Base-by-base conservation (phyloP, 2,329 filamentous ascomycete genomes). In the Fusarium devonianum region DNA sequence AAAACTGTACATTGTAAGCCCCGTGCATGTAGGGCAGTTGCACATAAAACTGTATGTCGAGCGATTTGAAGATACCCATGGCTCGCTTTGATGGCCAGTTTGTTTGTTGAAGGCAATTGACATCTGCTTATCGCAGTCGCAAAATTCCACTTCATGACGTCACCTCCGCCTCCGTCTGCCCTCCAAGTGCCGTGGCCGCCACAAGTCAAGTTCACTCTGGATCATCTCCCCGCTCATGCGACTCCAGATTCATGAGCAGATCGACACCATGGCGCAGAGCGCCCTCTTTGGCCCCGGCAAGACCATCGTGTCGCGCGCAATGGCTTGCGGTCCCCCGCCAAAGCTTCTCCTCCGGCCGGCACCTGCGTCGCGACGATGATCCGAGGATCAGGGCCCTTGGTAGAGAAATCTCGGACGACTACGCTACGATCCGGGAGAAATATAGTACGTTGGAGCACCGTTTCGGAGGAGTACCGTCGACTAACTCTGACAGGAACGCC, bases 381-480 rank as follows among this genome's bases (percentile, higher is more conserved):
- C 72, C 76, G 7, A 68, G 76, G 32, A 58, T 78, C 18, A 67
- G 64, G 8, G 69, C 73, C n/a, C 48, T 77, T 4, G 76, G 72
- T 1, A 70, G 67, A 37, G 57, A 73, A 49, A 78, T 80, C 38
- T 68, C 69, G 26, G 72, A 80, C 44, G 78, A 80, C 16, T 80
- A 76, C 62, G 77, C 78, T 14, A 53, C 62, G 10, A 68, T 80
- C 26, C 72, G 70, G 35, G 73, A 78, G 7, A 67, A 69, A 35
- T 80, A 80, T 54, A 72, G 77, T 79, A 66, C 25, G 60, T 41
- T 12, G n/a, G 26, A 40, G 13, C 25, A 25, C 22, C 21, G 12
- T 28, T 17, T 29, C 17, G 5, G 17, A 26, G 12, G 9, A 30
- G 40, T 28, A 45, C 41, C 12, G 28, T 58, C 25, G 58, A 10